Conservation (phyloP, 2,329 filamentous ascomycete species). For the Pestalotiopsis sp. region DNA sequence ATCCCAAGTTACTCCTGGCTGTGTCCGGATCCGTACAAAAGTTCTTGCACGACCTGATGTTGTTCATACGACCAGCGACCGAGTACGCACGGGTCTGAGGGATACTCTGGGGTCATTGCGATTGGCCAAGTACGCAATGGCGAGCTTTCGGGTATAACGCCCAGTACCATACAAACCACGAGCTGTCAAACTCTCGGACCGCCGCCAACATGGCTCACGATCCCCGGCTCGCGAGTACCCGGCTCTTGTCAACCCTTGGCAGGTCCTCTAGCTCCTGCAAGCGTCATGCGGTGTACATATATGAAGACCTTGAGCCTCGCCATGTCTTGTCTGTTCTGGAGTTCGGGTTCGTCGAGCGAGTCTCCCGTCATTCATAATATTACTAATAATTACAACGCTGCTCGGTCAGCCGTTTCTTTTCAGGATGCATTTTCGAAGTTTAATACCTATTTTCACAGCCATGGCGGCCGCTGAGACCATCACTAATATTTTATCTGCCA, state of each 20-base stretch:
- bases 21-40: not conserved
- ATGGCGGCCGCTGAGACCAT: constrained; percentile 11
- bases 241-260: not conserved
- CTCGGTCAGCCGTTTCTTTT: constrained; percentile 3
- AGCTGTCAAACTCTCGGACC: constrained; percentile 1
- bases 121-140: not conserved
- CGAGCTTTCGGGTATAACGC: not conserved
- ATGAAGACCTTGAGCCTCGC: not conserved
- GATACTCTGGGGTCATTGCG: not conserved
- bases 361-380: not conserved
- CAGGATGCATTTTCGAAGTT: constrained; percentile 12
- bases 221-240: not conserved
- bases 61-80: not conserved
- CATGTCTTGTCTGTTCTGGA: not conserved
- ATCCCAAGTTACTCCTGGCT: not conserved
- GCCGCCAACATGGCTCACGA: not conserved
- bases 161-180: not conserved
- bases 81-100: not conserved
- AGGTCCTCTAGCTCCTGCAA: not conserved
- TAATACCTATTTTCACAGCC: constrained; percentile 10
- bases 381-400: constrained; percentile 1
- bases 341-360: constrained; percentile 5
- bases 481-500: constrained; percentile 12
- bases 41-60: not conserved
- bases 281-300: not conserved